Evolutionary conservation across 2,329 filamentous ascomycete species (phyloP).

Genomic region (Tolypocladium pustulatum): DNA sequence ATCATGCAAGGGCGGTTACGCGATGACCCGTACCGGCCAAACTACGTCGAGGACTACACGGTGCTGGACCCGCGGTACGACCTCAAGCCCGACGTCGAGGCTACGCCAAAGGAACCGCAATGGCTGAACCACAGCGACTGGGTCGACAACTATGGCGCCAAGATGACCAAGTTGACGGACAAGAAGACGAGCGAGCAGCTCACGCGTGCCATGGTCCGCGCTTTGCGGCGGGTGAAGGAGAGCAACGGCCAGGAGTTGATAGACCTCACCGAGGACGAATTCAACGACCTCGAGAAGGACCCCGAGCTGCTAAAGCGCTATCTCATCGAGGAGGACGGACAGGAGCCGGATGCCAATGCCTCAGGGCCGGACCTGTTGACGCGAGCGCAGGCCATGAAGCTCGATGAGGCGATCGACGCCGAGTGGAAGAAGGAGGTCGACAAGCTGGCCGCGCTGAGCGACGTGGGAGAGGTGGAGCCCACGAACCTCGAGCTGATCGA

Average conservation of each 20-base stretch:
- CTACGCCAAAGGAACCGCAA: constrained; percentile 39
- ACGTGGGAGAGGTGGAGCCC: constrained; percentile 20
- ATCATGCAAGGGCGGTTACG: constrained; percentile 62
- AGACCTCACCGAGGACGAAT: constrained; percentile 40
- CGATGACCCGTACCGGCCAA: constrained; percentile 59
- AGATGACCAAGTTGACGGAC: constrained; percentile 31
- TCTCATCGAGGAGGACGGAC: constrained; percentile 19
- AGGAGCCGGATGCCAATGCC: constrained; percentile 13
- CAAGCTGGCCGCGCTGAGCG: constrained; percentile 18
- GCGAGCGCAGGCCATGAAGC: constrained; percentile 23
- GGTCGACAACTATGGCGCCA: constrained; percentile 42
- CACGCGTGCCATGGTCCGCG: constrained; percentile 28
- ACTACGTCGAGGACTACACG: constrained; percentile 77
- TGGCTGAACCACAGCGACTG: constrained; percentile 53
- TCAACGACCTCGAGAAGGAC: constrained; percentile 27
- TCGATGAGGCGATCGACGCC: constrained; percentile 24
- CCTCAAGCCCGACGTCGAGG: constrained; percentile 42
- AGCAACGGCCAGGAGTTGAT: constrained; percentile 31
- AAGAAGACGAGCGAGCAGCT: constrained; percentile 32
- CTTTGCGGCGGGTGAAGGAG: constrained; percentile 30
- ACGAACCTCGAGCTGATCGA: constrained; percentile 25
- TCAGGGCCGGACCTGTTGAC: constrained; percentile 18
- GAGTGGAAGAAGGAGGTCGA: constrained; percentile 28
- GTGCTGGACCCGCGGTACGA: constrained; percentile 70
- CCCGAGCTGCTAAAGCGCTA: constrained; percentile 28